Conservation (phyloP, 371 early-diverging fungal species). For the Capillidium heterosporum region DNA sequence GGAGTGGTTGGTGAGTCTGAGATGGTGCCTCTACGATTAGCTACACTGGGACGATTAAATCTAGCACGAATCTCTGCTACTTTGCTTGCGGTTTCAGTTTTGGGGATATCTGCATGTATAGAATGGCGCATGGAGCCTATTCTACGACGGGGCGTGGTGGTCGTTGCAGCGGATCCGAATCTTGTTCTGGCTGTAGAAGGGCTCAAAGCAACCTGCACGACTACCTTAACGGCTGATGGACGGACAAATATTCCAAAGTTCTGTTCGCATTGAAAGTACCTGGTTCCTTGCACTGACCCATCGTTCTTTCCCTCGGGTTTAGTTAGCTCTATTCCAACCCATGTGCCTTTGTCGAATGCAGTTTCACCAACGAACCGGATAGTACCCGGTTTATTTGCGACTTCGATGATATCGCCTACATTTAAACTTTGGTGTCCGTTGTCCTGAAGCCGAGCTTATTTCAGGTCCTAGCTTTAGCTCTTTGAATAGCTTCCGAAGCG, state of each 20-base stretch:
- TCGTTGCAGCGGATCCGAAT: not conserved
- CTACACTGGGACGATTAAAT: not conserved
- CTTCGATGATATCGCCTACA: no score
- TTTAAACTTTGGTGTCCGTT: no score
- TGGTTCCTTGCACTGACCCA: slow-evolving; percentile 52
- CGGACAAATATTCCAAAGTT: slow-evolving; percentile 71
- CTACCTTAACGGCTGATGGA: slow-evolving; percentile 34
- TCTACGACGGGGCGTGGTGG: not conserved
- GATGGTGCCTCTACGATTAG: not conserved
- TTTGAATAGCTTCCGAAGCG: no score
- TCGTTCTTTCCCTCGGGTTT: slow-evolving; percentile 54
- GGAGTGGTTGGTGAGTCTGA: not conserved
- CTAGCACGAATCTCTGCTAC: slow-evolving; percentile 4
- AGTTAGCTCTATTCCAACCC: slow-evolving; percentile 66
- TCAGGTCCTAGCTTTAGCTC: no score
- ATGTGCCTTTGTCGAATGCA: slow-evolving; percentile 50
- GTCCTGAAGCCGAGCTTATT: no score
- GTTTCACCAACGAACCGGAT: slow-evolving; percentile 52
- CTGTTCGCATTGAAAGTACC: slow-evolving; percentile 62
- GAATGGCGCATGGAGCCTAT: not conserved
- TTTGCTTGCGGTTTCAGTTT: not conserved
- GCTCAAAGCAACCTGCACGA: slow-evolving; percentile 14
- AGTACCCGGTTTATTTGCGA: slow-evolving; percentile 11
- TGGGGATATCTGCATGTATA: not conserved
- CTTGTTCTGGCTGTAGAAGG: slow-evolving; percentile 8